Percentiles rank a stretch among this genome's conserved stretches.
Evolutionary conservation across 495 filamentous ascomycete genomes (phyloP).

Genomic region (Bombardia bombarda): DNA sequence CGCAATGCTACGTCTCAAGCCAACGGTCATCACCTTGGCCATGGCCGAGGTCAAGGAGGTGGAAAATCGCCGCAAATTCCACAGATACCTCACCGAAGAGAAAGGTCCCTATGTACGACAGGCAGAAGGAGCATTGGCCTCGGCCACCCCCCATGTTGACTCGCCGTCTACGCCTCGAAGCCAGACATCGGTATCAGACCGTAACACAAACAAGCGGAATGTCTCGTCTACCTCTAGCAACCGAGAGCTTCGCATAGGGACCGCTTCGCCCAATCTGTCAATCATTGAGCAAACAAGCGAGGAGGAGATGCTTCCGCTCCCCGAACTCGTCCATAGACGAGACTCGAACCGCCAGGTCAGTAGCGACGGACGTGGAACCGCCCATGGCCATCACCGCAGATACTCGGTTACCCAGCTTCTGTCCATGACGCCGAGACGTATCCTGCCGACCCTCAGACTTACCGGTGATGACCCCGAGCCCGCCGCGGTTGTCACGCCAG

Average conservation of each 20-base stretch:
- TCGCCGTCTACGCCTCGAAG: neutral
- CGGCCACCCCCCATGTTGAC: too few relatives aligned
- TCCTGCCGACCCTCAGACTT: too few relatives aligned
- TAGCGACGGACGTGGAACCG: too few relatives aligned
- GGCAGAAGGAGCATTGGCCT: too few relatives aligned
- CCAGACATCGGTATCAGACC: neutral
- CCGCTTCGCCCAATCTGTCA: neutral
- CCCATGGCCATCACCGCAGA: too few relatives aligned
- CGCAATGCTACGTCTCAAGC: slow-evolving; percentile 48
- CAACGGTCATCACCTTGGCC: slow-evolving; percentile 45
- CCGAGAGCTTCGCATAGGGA: neutral
- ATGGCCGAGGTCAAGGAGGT: slow-evolving; percentile 46
- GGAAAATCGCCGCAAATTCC: slow-evolving; percentile 31
- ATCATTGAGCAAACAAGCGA: neutral
- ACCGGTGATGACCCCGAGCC: neutral
- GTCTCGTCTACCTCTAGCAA: neutral
- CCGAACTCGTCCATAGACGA: neutral
- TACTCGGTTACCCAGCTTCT: neutral
- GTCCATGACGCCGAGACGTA: slow-evolving; percentile 1
- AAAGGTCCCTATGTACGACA: too few relatives aligned
- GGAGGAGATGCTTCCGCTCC: slow-evolving; percentile 1
- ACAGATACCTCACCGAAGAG: too few relatives aligned
- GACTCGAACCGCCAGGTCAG: neutral
- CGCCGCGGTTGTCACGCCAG: too few relatives aligned
- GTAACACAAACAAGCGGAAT: neutral